Percentiles rank a stretch among this genome's conserved stretches.
These are phyloP conservation scores for Colletotrichum lupini DNA, from an alignment of 2,329 filamentous ascomycete species.

Conservation along the genomic window DNA sequence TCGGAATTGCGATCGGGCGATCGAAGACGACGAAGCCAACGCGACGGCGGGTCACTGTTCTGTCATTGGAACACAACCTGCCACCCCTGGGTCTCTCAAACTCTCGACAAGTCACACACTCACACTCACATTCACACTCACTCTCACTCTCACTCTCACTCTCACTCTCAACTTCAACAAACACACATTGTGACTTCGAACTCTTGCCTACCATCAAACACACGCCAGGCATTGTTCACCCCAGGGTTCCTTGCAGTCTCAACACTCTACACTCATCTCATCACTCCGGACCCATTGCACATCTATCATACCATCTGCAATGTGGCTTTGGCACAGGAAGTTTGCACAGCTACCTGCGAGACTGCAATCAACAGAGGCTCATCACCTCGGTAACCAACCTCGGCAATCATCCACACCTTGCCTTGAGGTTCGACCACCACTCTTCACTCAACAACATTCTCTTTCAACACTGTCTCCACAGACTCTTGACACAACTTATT, in stretches of 20 bases:
- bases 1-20: slow-evolving; percentile 6
- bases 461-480: background rate
- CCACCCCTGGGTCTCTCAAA: background rate
- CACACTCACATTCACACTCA: background rate
- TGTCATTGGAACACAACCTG: background rate
- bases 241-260: background rate
- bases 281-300: background rate
- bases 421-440: background rate
- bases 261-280: background rate
- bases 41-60: slow-evolving; percentile 3
- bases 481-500: too few relatives aligned
- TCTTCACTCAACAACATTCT: background rate
- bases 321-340: background rate
- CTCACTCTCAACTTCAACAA: background rate
- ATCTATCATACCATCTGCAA: background rate
- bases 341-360: background rate
- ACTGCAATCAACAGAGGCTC: background rate
- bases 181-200: background rate
- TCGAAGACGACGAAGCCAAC: slow-evolving; percentile 18
- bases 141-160: background rate
- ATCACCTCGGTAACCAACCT: background rate
- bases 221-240: background rate
- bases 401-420: background rate
- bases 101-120: background rate
- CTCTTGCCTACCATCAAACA: background rate